Evolutionary conservation across 192 early-diverging fungal species (phyloP).

Genomic region (Coemansia sp.): DNA sequence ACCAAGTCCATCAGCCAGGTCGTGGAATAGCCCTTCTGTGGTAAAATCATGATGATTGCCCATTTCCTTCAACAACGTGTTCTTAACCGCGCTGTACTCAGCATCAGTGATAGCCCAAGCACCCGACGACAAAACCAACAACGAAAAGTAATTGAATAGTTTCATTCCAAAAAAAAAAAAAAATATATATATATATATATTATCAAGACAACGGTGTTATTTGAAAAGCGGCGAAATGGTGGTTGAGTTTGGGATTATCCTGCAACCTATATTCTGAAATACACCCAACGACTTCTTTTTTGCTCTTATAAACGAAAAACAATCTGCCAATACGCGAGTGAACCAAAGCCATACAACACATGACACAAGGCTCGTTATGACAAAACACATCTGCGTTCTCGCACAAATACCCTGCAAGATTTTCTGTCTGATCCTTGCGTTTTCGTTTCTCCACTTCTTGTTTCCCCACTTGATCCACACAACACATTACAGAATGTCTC

Average conservation of each 20-base stretch:
- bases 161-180: no score
- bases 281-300: slow-evolving; percentile 12
- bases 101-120: background rate
- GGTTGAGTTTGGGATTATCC: slow-evolving; percentile 39
- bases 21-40: slow-evolving; percentile 3
- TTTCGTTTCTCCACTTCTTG: slow-evolving; percentile 52
- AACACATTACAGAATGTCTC: slow-evolving; percentile 78
- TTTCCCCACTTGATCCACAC: slow-evolving; percentile 65
- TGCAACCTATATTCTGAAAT: slow-evolving; percentile 39
- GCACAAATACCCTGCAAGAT: slow-evolving; percentile 64
- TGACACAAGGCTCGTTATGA: slow-evolving; percentile 82
- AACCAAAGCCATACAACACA: slow-evolving; percentile 94
- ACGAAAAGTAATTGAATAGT: background rate
- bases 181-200: background rate
- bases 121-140: background rate
- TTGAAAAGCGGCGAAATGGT: slow-evolving; percentile 41
- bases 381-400: slow-evolving; percentile 81
- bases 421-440: background rate
- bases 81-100: slow-evolving; percentile 1
- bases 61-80: slow-evolving; percentile 9
- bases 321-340: slow-evolving; percentile 88
- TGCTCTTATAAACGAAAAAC: slow-evolving; percentile 58
- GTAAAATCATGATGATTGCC: slow-evolving; percentile 9
- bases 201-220: background rate
- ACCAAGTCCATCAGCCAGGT: background rate